Conservation (phyloP, 148 eudicot species). For the Mesembryanthemum crystallinum region DNA sequence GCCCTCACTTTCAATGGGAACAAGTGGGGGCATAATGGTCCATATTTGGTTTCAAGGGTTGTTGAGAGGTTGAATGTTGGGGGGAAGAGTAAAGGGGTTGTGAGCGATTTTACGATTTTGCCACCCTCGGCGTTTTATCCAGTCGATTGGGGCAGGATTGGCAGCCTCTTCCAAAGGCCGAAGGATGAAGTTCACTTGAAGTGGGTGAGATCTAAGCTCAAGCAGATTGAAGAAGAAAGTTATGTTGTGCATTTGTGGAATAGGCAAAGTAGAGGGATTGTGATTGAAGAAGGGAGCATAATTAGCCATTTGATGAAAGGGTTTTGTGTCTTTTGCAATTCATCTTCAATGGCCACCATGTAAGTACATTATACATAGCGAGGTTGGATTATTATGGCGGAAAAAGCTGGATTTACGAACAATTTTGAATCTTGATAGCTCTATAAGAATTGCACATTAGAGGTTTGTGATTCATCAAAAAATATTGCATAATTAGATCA, state of each 20-base stretch:
- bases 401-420: no score
- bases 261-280: constrained; percentile 53
- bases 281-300: constrained; percentile 62
- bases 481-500: neutral
- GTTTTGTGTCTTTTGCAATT: constrained; percentile 59
- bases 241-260: constrained; percentile 84
- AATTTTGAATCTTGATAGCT: neutral
- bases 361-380: neutral
- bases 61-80: constrained; percentile 36
- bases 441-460: neutral
- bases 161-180: constrained; percentile 44
- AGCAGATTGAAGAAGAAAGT: constrained; percentile 41
- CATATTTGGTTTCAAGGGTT: constrained; percentile 83
- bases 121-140: constrained; percentile 75
- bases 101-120: constrained; percentile 43
- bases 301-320: constrained; percentile 42
- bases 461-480: neutral
- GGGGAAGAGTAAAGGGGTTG: constrained; percentile 2
- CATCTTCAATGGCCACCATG: constrained; percentile 18
- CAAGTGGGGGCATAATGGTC: constrained; percentile 93
- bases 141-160: constrained; percentile 57
- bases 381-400: neutral
- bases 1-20: constrained; percentile 74
- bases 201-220: constrained; percentile 50
- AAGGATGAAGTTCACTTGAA: constrained; percentile 32